Evolutionary conservation across 2,329 filamentous ascomycete genomes (phyloP).

Genomic region (Talaromyces amestolkiae): DNA sequence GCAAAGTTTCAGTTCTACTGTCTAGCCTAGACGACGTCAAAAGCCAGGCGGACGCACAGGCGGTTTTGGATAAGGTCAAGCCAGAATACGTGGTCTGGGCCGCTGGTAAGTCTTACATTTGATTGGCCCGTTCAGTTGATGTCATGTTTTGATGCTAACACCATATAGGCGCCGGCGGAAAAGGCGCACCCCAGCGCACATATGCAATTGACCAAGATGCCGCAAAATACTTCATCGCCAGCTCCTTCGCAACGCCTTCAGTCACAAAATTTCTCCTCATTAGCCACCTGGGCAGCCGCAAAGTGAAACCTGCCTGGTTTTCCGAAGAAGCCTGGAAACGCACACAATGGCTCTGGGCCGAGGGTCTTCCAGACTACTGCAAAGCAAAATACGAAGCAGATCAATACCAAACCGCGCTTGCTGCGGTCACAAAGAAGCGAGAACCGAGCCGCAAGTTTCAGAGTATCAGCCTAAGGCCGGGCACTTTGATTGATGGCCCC

Average conservation of each 20-base stretch:
- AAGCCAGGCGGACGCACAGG: slow-evolving; percentile 59
- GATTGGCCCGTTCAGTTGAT: background rate
- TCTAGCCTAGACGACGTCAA: slow-evolving; percentile 70
- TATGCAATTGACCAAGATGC: slow-evolving; percentile 54
- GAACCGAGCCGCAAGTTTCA: slow-evolving; percentile 36
- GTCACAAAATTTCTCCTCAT: slow-evolving; percentile 57
- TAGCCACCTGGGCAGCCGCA: slow-evolving; percentile 53
- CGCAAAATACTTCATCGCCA: slow-evolving; percentile 54
- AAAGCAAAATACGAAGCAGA: slow-evolving; percentile 57
- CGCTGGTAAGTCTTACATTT: slow-evolving; percentile 33
- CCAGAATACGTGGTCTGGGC: slow-evolving; percentile 50
- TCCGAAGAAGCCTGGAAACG: slow-evolving; percentile 47
- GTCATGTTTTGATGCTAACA: background rate
- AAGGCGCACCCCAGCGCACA: slow-evolving; percentile 51
- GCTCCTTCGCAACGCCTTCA: slow-evolving; percentile 44
- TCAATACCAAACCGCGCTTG: slow-evolving; percentile 52
- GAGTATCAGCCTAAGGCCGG: slow-evolving; percentile 53
- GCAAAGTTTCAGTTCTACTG: slow-evolving; percentile 67
- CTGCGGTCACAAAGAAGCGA: slow-evolving; percentile 33
- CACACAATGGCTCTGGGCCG: slow-evolving; percentile 48
- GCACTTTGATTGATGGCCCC: slow-evolving; percentile 48
- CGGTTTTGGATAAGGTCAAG: slow-evolving; percentile 52
- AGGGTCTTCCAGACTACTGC: slow-evolving; percentile 52
- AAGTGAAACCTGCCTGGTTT: slow-evolving; percentile 52
- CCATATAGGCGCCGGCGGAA: slow-evolving; percentile 53